phyloP scores from a whole-genome alignment of 1,284 basidiomycete genomes.

The Dichomitus squalens region DNA sequence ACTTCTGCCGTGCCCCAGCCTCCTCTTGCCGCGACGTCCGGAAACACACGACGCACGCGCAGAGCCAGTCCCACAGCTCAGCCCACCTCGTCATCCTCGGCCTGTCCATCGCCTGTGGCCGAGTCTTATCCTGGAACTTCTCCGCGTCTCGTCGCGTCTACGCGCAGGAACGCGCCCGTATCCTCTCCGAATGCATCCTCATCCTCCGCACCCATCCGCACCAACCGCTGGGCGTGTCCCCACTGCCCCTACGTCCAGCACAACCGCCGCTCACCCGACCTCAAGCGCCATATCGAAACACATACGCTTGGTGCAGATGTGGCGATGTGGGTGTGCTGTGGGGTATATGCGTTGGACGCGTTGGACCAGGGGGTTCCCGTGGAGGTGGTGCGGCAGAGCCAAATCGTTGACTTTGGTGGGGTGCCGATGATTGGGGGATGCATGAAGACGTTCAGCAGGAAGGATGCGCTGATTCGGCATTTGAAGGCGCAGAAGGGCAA shows the following conservation, averaged over 20 bases:
- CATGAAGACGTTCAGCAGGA: slow-evolving; percentile 50
- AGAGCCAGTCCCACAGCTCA: background rate
- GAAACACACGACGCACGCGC: background rate
- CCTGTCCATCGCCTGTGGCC: background rate
- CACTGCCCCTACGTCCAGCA: slow-evolving; percentile 27
- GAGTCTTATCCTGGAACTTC: background rate
- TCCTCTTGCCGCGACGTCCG: no score
- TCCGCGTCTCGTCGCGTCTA: background rate
- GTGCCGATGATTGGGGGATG: slow-evolving; percentile 52
- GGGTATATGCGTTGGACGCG: slow-evolving; percentile 42
- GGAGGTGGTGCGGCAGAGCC: slow-evolving; percentile 28
- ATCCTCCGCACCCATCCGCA: background rate
- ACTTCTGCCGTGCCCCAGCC: no score
- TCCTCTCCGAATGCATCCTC: no score
- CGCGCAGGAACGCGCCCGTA: background rate
- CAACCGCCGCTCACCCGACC: slow-evolving; percentile 51
- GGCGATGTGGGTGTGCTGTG: slow-evolving; percentile 39
- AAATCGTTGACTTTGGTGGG: slow-evolving; percentile 35
- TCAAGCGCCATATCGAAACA: slow-evolving; percentile 53
- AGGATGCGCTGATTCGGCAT: slow-evolving; percentile 59
- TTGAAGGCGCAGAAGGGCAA: slow-evolving; percentile 44
- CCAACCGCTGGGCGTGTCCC: slow-evolving; percentile 7
- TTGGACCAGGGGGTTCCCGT: slow-evolving; percentile 24
- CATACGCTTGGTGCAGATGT: slow-evolving; percentile 41
- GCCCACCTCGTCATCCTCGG: background rate